A percentile compares a stretch with the other conserved stretches of the same genome.
These are phyloP conservation scores for Claviceps quebecensis DNA, from an alignment of 2,329 filamentous ascomycete species.

Conservation along the genomic window DNA sequence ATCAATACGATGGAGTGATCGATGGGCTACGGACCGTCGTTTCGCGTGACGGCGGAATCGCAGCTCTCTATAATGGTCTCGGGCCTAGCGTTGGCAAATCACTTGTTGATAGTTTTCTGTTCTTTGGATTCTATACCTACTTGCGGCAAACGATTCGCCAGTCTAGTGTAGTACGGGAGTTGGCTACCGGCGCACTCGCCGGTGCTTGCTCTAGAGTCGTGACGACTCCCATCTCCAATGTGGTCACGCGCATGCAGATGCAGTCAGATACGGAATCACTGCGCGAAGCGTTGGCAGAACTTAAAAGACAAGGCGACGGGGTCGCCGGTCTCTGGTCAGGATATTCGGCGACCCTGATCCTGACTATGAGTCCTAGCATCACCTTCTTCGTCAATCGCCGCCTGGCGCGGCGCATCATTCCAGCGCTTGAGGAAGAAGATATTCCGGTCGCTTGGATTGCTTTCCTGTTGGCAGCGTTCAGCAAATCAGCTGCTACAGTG, in stretches of 20 bases:
- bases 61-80: conserved; percentile 56
- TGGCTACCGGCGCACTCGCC: conserved; percentile 58
- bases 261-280: conserved; percentile 33
- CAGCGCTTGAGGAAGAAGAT: conserved; percentile 29
- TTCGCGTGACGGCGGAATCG: conserved; percentile 51
- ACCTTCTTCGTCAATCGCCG: conserved; percentile 74
- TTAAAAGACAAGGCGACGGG: conserved; percentile 51
- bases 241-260: conserved; percentile 72
- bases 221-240: conserved; percentile 68
- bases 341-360: conserved; percentile 64
- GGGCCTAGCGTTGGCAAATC: conserved; percentile 52
- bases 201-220: conserved; percentile 62
- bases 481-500: conserved; percentile 62
- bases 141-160: conserved; percentile 25
- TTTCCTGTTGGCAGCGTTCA: conserved; percentile 52
- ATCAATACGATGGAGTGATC: conserved; percentile 48
- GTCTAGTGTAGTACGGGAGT: conserved; percentile 55
- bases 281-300: conserved; percentile 46
- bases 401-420: conserved; percentile 45
- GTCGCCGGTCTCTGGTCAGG: conserved; percentile 72
- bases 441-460: conserved; percentile 23
- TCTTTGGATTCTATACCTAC: conserved; percentile 67
- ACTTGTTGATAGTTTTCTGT: conserved; percentile 65
- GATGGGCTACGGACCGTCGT: conserved; percentile 63
- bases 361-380: conserved; percentile 75